Evolutionary conservation across 2,329 filamentous ascomycete genomes (phyloP), one percentile per base, ranked within the genome.

Genomic region (Botrytis medusae): DNA sequence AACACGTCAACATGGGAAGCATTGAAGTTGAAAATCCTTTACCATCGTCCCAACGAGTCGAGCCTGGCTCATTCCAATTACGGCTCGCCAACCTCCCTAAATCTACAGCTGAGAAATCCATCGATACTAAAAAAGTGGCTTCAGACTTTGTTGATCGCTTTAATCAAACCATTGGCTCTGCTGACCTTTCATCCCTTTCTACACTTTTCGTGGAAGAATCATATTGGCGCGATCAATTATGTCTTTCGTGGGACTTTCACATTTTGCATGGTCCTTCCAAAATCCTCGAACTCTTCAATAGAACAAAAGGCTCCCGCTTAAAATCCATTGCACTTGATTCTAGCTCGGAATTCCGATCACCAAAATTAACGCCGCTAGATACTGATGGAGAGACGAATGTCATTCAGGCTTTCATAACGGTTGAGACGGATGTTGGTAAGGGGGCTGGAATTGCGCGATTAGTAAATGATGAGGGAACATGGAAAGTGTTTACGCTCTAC

Each of bases 401-500:
- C 20, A 82, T 93, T 0, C 84, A 87, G 67, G 87, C 88, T 73
- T 91, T 89, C 76, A 81, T 91, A 68, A 84, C 80, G 0, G 81
- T 90, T 32, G 83, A 87, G 4, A 90, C 87, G 0, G 81, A 83
- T 8, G 76, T 87, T 1, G 90, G 90, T 0, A 76, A 77, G 0
- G 91, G 90, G 0, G 81, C 84, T 1, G 91, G 91, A 1, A 76
- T 92, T 1, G 83, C 87, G 0, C 83, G 88, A 5, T 79, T 92
- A 0, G 83, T 85, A 0, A 25, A 37, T n/a, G 61, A 68, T 29
- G 69, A 81, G 0, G 81, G 80, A 4, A 73, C 79, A 9, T 92
- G 89, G 90, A 90, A 89, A 78, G 86, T 89, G 0, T 91, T 88
- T 75, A 90, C 89, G 1, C 77, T 93, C 0, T 92, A 89, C 77